phyloP scores from a whole-genome alignment of 768 basidiomycete species.

The Glaciozyma antarctica region DNA sequence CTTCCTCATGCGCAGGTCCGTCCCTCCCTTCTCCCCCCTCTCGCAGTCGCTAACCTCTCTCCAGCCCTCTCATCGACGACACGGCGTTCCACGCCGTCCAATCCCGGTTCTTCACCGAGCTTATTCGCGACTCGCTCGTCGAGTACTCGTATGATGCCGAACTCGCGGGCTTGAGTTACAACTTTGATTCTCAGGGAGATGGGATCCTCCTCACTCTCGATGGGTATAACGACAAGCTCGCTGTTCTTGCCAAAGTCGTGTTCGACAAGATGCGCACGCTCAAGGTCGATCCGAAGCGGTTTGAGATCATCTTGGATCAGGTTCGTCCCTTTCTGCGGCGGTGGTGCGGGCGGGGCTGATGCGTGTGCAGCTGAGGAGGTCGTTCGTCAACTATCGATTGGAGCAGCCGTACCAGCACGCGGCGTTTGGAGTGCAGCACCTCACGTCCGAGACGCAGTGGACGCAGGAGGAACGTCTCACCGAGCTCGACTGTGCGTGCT shows the following conservation, averaged over 20 bases:
- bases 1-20: slow-evolving; percentile 64
- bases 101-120: slow-evolving; percentile 67
- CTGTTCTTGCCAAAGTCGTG: slow-evolving; percentile 61
- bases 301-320: slow-evolving; percentile 75
- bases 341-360: slow-evolving; percentile 7
- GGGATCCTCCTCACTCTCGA: slow-evolving; percentile 59
- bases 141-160: slow-evolving; percentile 90
- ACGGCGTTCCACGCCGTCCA: slow-evolving; percentile 62
- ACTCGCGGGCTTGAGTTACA: slow-evolving; percentile 75
- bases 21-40: neutral
- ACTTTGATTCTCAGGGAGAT: slow-evolving; percentile 52
- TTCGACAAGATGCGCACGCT: slow-evolving; percentile 59
- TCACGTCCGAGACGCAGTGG: slow-evolving; percentile 64
- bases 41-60: too few species aligned
- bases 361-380: slow-evolving; percentile 52
- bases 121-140: slow-evolving; percentile 77
- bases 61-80: slow-evolving; percentile 41
- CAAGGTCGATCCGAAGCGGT: slow-evolving; percentile 57
- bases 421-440: slow-evolving; percentile 62
- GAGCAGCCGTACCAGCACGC: slow-evolving; percentile 71
- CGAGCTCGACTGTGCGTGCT: slow-evolving; percentile 61
- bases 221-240: slow-evolving; percentile 86
- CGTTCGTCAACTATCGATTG: slow-evolving; percentile 79
- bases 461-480: slow-evolving; percentile 64
- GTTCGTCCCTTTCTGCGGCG: slow-evolving; percentile 42